Evolutionary conservation across 2,329 filamentous ascomycete genomes (phyloP).

Genomic region (Penicillium sumatraense): DNA sequence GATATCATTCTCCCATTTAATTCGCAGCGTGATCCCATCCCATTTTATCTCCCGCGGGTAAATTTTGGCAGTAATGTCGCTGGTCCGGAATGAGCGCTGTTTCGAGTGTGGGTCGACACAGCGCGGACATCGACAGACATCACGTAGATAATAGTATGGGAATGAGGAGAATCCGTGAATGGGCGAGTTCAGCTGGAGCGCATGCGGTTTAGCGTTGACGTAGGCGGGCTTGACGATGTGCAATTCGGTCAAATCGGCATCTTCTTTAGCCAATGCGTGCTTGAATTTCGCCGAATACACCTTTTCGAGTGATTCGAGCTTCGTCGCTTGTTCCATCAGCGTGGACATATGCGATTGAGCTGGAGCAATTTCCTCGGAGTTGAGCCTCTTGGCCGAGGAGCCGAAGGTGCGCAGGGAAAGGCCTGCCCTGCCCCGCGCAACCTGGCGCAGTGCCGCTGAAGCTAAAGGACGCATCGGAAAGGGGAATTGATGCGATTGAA

Average conservation of each 20-base stretch:
- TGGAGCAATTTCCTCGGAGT: not conserved
- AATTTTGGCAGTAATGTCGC: slow-evolving; percentile 63
- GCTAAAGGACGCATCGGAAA: slow-evolving; percentile 13
- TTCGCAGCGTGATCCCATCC: slow-evolving; percentile 50
- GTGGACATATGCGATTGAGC: not conserved
- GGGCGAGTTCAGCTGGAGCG: not conserved
- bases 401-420: slow-evolving; percentile 16
- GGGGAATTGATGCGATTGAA: not conserved
- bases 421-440: slow-evolving; percentile 9
- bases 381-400: slow-evolving; percentile 9
- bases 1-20: slow-evolving; percentile 67
- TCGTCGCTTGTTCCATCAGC: not conserved
- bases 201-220: not conserved
- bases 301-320: not conserved
- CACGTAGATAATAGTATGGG: slow-evolving; percentile 49
- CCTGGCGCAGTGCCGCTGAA: slow-evolving; percentile 7
- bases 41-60: slow-evolving; percentile 39
- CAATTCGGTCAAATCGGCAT: not conserved
- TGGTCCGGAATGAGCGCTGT: slow-evolving; percentile 67
- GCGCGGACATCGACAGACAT: slow-evolving; percentile 57
- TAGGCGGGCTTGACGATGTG: not conserved
- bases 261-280: not conserved
- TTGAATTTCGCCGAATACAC: too few relatives aligned
- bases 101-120: slow-evolving; percentile 65
- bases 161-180: not conserved